Percentiles rank a stretch among this genome's conserved stretches.
phyloP scores from a whole-genome alignment of 2,329 filamentous ascomycete species.

The Cordyceps fumosorosea region DNA sequence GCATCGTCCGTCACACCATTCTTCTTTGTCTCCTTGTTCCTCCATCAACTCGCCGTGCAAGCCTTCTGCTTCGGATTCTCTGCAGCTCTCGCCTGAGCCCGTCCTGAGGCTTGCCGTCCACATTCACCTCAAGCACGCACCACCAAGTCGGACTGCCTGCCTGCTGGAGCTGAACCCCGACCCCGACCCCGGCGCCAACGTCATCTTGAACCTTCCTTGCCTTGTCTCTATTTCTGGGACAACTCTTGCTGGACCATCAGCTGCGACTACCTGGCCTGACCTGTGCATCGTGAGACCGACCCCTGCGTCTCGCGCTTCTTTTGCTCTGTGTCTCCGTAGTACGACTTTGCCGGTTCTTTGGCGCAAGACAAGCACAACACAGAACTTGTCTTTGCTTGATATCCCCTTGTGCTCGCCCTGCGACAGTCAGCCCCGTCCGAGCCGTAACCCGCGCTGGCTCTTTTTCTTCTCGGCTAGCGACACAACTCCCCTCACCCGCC shows the following conservation, averaged over 20 bases:
- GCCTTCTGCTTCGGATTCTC: neutral
- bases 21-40: neutral
- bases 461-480: neutral
- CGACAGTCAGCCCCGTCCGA: neutral
- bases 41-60: neutral
- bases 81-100: neutral
- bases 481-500: neutral
- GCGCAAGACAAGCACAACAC: neutral
- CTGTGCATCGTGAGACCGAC: neutral
- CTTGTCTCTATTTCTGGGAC: neutral
- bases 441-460: neutral
- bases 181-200: neutral
- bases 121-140: neutral
- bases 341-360: neutral
- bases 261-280: neutral
- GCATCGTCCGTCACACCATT: slow-evolving; percentile 5
- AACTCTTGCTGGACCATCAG: neutral
- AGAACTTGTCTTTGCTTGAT: neutral
- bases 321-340: slow-evolving; percentile 1
- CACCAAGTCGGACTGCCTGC: neutral
- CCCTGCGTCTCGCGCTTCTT: slow-evolving; percentile 1
- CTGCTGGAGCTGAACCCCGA: neutral
- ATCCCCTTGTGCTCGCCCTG: neutral
- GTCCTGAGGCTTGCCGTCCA: neutral
- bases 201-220: neutral